Evolutionary conservation across 139 green algal genomes (phyloP).

Genomic region (Chlamydomonas sp.): DNA sequence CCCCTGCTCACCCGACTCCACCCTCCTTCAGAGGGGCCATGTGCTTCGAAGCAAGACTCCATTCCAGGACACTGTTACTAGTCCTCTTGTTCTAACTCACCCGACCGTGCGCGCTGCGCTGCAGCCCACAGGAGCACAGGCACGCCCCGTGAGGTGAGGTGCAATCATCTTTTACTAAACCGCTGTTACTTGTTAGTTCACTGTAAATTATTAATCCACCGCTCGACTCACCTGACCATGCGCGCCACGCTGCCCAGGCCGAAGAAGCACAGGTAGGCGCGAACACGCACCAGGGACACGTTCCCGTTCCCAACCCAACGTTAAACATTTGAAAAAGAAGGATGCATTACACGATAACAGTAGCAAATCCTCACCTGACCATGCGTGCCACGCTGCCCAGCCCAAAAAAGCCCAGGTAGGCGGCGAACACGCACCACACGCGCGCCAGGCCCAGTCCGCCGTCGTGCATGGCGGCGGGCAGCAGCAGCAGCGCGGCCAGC

Average conservation of each 20-base stretch:
- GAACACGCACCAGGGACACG: slow-evolving; percentile 35
- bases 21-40: too few species aligned
- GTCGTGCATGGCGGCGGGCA: slow-evolving; percentile 29
- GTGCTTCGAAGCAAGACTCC: too few species aligned
- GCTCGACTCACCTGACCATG: slow-evolving; percentile 6
- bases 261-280: slow-evolving; percentile 69
- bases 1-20: too few species aligned
- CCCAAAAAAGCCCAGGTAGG: slow-evolving; percentile 71
- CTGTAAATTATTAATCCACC: too few species aligned
- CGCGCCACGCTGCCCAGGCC: slow-evolving; percentile 52
- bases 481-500: slow-evolving; percentile 46
- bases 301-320: too few species aligned
- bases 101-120: slow-evolving; percentile 43
- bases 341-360: too few species aligned
- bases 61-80: too few species aligned
- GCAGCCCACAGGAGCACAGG: slow-evolving; percentile 65
- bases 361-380: not conserved
- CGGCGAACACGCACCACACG: slow-evolving; percentile 39
- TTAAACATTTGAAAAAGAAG: too few species aligned
- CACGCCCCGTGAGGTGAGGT: slow-evolving; percentile 52
- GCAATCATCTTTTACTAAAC: too few species aligned
- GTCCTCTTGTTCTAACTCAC: too few species aligned
- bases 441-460: slow-evolving; percentile 33
- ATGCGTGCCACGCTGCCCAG: slow-evolving; percentile 54
- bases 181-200: too few species aligned